Percentiles rank a stretch among this genome's conserved stretches.
Evolutionary conservation across 192 early-diverging fungal genomes (phyloP).

Genomic region (Martensiomyces pterosporus): DNA sequence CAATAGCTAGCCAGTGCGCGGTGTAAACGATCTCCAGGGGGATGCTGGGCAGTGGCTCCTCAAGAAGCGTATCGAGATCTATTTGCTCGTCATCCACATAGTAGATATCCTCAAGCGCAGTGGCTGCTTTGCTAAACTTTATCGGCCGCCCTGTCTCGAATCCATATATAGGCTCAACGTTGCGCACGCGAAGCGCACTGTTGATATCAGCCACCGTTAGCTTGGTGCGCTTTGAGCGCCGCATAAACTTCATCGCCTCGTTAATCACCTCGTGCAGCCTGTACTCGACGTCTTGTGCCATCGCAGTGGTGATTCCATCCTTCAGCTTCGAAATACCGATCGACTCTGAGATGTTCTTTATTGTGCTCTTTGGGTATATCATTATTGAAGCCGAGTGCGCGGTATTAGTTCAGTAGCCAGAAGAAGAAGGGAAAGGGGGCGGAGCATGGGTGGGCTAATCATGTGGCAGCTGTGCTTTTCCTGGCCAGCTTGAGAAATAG

Average conservation of each 20-base stretch:
- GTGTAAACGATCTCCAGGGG: constrained; percentile 87
- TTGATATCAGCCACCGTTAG: constrained; percentile 85
- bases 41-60: constrained; percentile 81
- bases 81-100: constrained; percentile 93
- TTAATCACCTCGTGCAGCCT: constrained; percentile 87
- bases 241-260: constrained; percentile 97
- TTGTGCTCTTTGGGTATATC: constrained; percentile 40
- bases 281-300: constrained; percentile 94
- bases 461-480: neutral
- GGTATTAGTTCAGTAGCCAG: too few relatives aligned
- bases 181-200: constrained; percentile 81
- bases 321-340: constrained; percentile 78
- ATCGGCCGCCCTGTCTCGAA: constrained; percentile 64
- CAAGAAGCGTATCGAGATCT: constrained; percentile 85
- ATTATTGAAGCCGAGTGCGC: too few relatives aligned
- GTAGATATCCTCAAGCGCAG: constrained; percentile 68
- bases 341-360: constrained; percentile 77
- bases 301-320: constrained; percentile 76
- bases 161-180: constrained; percentile 96
- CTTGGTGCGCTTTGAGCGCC: constrained; percentile 81
- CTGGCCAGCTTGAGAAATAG: constrained; percentile 3
- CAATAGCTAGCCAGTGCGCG: constrained; percentile 97
- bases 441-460: neutral
- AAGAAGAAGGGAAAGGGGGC: neutral
- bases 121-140: constrained; percentile 67